Evolutionary conservation across 768 basidiomycete genomes (phyloP), one percentile per base, ranked within the genome.

Genomic region (Erythrobasidium yunnanense): DNA sequence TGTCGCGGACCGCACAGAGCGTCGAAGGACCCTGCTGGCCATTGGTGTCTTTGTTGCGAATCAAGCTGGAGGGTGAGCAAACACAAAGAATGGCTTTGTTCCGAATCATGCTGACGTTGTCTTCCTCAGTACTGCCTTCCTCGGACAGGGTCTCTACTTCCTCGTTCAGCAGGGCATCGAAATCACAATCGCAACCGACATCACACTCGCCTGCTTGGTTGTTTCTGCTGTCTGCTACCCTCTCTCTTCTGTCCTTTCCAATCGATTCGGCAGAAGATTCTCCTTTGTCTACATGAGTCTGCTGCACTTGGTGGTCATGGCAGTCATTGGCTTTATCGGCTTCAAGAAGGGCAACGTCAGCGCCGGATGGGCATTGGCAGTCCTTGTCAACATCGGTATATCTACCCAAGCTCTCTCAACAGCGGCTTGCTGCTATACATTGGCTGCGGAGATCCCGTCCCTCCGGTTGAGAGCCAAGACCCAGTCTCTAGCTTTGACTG

Each of bases 191-290:
- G 50, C 50, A 8, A 52, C 50, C 13, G 50, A 52, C 50, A 52
- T 52, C 50, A 52, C 50, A 15, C 50, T 52, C 27, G 50, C 13
- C 7, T 52, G 50, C 50, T 25, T 52, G 8, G 25, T 25, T 23
- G 13, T 52, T 25, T 52, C 50, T 13, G 50, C 50, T 8, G 22
- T 52, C 15, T 8, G 13, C 8, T 52, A 22, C 27, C 50, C 50
- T 15, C 50, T 52, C 22, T 11, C 50, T 13, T 52, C 50, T 8
- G 11, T 52, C 50, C 8, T 52, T 13, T 20, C 50, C 22, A 52
- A 52, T 52, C 50, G 50, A 8, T 52, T 52, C 50, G 50, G 50
- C 29, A 20, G 50, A 52, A 11, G 50, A 52, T 52, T 52, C 50
- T 8, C 15, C 27, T 52, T 52, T 25, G 50, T 52, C 18, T 52